Evolutionary conservation across 768 basidiomycete genomes (phyloP).

Genomic region (Hericium alpestre): DNA sequence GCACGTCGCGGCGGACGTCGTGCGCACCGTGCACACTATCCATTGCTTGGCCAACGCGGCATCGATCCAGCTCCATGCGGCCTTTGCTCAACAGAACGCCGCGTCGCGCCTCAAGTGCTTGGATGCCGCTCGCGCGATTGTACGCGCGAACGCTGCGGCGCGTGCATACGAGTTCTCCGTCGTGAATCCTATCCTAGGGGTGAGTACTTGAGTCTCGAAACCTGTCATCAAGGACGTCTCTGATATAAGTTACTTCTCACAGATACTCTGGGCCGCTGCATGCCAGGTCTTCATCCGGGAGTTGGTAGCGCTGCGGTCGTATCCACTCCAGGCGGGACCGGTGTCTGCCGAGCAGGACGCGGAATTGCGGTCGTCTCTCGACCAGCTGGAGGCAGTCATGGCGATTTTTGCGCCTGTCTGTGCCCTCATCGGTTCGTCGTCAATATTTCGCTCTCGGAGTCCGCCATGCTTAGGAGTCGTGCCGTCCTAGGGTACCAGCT

Average conservation of each 20-base stretch:
- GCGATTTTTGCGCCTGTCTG: conserved; percentile 4
- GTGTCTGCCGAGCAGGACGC: conserved; percentile 3
- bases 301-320: conserved; percentile 8
- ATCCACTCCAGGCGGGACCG: conserved; percentile 1
- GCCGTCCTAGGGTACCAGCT: conserved; percentile 6
- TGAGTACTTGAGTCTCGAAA: not conserved
- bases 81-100: conserved; percentile 11
- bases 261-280: conserved; percentile 11
- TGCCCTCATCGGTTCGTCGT: conserved; percentile 10
- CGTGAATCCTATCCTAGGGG: conserved; percentile 5
- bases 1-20: conserved; percentile 3
- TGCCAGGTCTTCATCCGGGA: conserved; percentile 12
- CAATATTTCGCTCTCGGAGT: not conserved
- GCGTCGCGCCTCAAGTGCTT: conserved; percentile 12
- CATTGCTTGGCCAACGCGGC: conserved; percentile 19
- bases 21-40: conserved; percentile 16
- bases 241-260: not conserved
- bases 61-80: conserved; percentile 21
- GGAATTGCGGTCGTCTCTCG: conserved; percentile 9
- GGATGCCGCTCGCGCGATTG: conserved; percentile 8
- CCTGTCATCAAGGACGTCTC: not conserved
- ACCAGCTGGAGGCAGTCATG: conserved; percentile 11
- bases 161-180: conserved; percentile 1
- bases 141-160: conserved; percentile 4
- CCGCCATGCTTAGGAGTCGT: not conserved